Base-by-base conservation (phyloP, 2,329 filamentous ascomycete genomes). In the Fusarium sublunatum region DNA sequence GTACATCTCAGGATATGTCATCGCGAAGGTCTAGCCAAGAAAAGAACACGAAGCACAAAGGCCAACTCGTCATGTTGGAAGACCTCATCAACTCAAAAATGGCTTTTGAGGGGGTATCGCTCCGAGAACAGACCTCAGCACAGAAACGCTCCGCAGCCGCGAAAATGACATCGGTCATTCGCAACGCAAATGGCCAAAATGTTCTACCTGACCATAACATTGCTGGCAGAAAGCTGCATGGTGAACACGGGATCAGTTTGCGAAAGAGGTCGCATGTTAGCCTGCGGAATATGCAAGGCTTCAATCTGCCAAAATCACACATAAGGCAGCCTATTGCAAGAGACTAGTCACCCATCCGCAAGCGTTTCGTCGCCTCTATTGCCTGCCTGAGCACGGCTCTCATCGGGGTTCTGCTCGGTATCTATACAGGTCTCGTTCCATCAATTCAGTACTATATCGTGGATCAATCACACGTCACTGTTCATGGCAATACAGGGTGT, bases 351-450 rank as follows among this genome's bases (percentile, higher is more conserved):
- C 80, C 82, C 7, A 73, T 77, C 19, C 86, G 89, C 64, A 94
- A 93, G 74, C 79, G 89, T 57, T 85, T 90, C 58, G 84, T 87
- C 24, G 91, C 91, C 4, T 75, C 81, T 4, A 85, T 92, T 55
- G 87, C 89, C 9, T 93, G 91, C 71, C 78, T 89, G 64, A 92
- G 90, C 67, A 92, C 90, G 6, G 86, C 88, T 12, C 78, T 92
- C 50, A 81, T 93, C 41, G 91, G 91, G 0, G 78, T 91, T 25
- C 79, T 92, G 22, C 79, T 91, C 54, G 91, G 91, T 1, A 89
- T 93, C 22, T 94, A 93, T 72, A 88, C 89, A 51, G 91, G 91
- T 4, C 83, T 92, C 65, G 90, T 92, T 1, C 90, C 91, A n/a
- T 86, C 87, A 4, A 91, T 93, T 25, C 90, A 93, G 71, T 92